These are phyloP conservation scores for Phytophthora pini DNA, from an alignment of 352 stramenopile species.

Conservation along the genomic window DNA sequence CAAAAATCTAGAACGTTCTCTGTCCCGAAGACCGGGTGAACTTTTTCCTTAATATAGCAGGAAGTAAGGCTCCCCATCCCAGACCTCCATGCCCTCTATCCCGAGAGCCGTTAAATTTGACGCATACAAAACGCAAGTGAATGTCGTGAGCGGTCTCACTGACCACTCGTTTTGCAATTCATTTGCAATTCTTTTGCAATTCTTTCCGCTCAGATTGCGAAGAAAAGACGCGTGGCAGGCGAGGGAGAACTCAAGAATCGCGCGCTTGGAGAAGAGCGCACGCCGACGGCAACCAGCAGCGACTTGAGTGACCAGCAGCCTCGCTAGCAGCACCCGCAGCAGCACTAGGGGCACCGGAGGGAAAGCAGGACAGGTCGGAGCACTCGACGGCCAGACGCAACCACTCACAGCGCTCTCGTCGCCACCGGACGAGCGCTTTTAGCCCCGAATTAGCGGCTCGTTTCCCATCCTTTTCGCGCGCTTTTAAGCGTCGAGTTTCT, in stretches of 20 bases:
- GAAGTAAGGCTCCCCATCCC: constrained; percentile 5
- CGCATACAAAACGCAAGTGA: constrained; percentile 35
- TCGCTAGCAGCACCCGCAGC: constrained; percentile 13
- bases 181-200: constrained; percentile 55
- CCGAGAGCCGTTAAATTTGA: constrained; percentile 18
- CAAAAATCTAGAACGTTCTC: constrained; percentile 49
- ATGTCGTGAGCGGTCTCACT: constrained; percentile 3
- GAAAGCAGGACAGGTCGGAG: constrained; percentile 22
- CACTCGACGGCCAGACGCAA: constrained; percentile 11
- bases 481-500: constrained; percentile 7
- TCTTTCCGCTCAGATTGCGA: constrained; percentile 31
- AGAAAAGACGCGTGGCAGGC: constrained; percentile 35
- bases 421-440: constrained; percentile 30
- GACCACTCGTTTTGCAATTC: constrained; percentile 53
- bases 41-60: background rate
- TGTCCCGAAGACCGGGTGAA: constrained; percentile 10
- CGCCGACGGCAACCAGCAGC: constrained; percentile 25
- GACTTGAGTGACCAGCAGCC: constrained; percentile 23
- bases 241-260: constrained; percentile 44
- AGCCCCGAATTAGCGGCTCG: background rate
- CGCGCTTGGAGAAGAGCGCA: constrained; percentile 34
- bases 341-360: constrained; percentile 16
- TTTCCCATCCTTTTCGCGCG: constrained; percentile 19
- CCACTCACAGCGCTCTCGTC: constrained; percentile 23
- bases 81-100: constrained; percentile 20